Evolutionary conservation across 225 moss, liverwort and hornwort genomes (phyloP).

Genomic region (Polytrichum commune): DNA sequence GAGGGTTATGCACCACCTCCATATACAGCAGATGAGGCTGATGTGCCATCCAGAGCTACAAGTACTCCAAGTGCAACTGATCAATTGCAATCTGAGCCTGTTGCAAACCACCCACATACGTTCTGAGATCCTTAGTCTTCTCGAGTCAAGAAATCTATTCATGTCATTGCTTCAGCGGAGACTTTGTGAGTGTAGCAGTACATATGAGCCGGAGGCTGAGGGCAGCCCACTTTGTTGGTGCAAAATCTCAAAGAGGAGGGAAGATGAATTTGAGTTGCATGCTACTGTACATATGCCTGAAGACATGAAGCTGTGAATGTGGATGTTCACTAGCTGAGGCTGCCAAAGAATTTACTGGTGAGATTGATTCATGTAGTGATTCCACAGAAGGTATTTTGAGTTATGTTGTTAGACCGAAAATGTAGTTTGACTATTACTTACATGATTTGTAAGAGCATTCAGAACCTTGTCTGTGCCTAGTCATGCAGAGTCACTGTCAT

Average conservation of each 20-base stretch:
- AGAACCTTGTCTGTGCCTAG: not conserved
- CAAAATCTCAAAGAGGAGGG: not conserved
- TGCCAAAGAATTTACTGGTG: conserved; percentile 15
- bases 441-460: not conserved
- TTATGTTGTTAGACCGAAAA: not conserved
- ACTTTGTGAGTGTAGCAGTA: conserved; percentile 11
- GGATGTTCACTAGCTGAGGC: conserved; percentile 6
- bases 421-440: not conserved
- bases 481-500: too few species aligned
- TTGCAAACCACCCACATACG: conserved; percentile 53
- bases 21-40: conserved; percentile 50
- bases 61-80: conserved; percentile 37
- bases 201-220: conserved; percentile 13
- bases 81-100: conserved; percentile 47
- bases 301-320: conserved; percentile 16
- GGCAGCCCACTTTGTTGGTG: conserved; percentile 21
- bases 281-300: conserved; percentile 43
- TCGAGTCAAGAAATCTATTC: conserved; percentile 12
- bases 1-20: conserved; percentile 40
- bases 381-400: conserved; percentile 5
- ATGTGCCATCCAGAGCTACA: conserved; percentile 42
- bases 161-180: conserved; percentile 12
- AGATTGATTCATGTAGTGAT: conserved; percentile 32
- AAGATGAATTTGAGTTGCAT: conserved; percentile 22
- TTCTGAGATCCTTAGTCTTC: conserved; percentile 29